phyloP scores from a whole-genome alignment of 345 rosid species.

The Hibiscus trionum region DNA sequence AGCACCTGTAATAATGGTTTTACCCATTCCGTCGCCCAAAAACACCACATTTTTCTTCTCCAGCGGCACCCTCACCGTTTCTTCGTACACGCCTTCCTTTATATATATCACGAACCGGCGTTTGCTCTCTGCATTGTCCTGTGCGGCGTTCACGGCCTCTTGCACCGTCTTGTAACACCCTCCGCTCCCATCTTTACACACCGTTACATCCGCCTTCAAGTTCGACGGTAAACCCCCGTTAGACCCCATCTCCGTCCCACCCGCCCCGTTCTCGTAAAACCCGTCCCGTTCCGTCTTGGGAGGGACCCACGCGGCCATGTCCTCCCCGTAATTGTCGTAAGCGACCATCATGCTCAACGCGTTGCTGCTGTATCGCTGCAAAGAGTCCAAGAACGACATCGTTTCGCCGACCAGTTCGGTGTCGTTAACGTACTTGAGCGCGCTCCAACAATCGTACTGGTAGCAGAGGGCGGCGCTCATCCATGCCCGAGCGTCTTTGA shows the following conservation, averaged over 20 bases:
- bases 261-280: slow-evolving; percentile 43
- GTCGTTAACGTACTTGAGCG: slow-evolving; percentile 61
- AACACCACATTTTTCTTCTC: slow-evolving; percentile 78
- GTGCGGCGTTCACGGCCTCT: slow-evolving; percentile 77
- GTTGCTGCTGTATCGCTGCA: slow-evolving; percentile 50
- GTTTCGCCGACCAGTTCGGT: slow-evolving; percentile 37
- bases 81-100: slow-evolving; percentile 59
- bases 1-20: slow-evolving; percentile 75
- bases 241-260: slow-evolving; percentile 11
- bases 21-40: slow-evolving; percentile 77
- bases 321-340: slow-evolving; percentile 45
- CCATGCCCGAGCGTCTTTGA: slow-evolving; percentile 75
- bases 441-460: slow-evolving; percentile 76
- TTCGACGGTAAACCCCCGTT: slow-evolving; percentile 36
- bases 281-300: slow-evolving; percentile 80
- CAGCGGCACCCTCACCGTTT: slow-evolving; percentile 64
- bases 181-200: slow-evolving; percentile 43
- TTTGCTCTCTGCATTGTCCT: slow-evolving; percentile 25
- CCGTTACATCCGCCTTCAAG: slow-evolving; percentile 52
- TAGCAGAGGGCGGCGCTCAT: slow-evolving; percentile 66
- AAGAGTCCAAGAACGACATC: slow-evolving; percentile 51
- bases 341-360: slow-evolving; percentile 63
- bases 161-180: slow-evolving; percentile 55
- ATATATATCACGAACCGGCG: slow-evolving; percentile 53
- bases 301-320: slow-evolving; percentile 39